Base-by-base conservation (phyloP, 768 basidiomycete genomes). In the Cyclocybe cylindracea region DNA sequence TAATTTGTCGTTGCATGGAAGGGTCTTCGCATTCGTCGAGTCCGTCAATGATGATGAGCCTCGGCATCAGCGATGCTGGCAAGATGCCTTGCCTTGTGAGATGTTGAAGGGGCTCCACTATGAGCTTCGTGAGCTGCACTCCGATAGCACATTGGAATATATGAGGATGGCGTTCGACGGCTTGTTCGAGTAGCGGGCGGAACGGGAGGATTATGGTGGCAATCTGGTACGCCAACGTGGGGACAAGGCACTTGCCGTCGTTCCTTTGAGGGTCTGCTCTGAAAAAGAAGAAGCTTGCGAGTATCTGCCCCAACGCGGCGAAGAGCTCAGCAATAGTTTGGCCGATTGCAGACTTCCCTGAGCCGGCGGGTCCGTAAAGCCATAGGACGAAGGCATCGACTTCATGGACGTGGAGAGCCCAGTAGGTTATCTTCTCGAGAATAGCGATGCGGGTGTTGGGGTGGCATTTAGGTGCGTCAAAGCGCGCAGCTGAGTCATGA, bases 21-120 rank as follows among this genome's bases (percentile, higher is more conserved):
- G 48, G 40, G 13, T 39, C 53, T 3, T 44, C 13, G 40, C 52
- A 53, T 29, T 54, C 56, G 39, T 58, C 56, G 3, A 58, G 39
- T 10, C 53, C 56, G 34, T 58, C 56, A 9, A 54, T 44, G 13
- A 58, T 37, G 42, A 58, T 41, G 37, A 48, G 14, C 10, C 18
- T 14, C 2, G 39, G 39, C 7, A 19, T 7, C 7, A 8, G 7
- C 7, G 39, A 19, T 2, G 24, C 24, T 5, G 24, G 5, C 24
- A 24, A 24, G 24, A 14, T 40, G 7, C 14, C 14, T 14, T 14
- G 19, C 14, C 19, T 19, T 7, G 19, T 19, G 8, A 40, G 11
- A 14, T 14, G 39, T 19, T 19, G 19, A 10, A 40, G 39, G 19
- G 39, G 10, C 11, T 40, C 14, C 14, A 40, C 39, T 40, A 40